A percentile compares a stretch with the other conserved stretches of the same genome.
phyloP scores from a whole-genome alignment of 2,329 filamentous ascomycete species.

The Amesomyces nigricolor region DNA sequence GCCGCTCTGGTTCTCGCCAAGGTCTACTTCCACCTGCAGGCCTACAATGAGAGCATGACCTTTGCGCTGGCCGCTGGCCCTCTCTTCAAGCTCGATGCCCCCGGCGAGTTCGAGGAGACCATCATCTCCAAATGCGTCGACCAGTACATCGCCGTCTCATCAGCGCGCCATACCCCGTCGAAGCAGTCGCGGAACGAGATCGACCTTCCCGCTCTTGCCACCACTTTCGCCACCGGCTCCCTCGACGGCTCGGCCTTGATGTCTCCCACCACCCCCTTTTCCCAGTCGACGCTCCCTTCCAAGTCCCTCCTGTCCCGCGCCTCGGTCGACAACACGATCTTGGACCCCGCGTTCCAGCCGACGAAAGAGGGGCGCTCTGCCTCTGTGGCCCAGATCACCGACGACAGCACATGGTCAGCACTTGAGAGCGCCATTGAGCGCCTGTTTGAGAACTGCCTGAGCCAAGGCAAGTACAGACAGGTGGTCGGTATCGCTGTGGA shows the following conservation, averaged over 20 bases:
- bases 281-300: constrained; percentile 84
- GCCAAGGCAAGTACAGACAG: constrained; percentile 82
- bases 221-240: constrained; percentile 65
- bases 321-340: constrained; percentile 58
- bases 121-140: constrained; percentile 98
- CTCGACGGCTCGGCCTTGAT: constrained; percentile 66
- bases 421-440: constrained; percentile 80
- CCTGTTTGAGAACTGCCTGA: constrained; percentile 85
- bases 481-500: constrained; percentile 96
- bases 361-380: constrained; percentile 49
- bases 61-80: constrained; percentile 94
- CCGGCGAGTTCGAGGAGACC: constrained; percentile 96
- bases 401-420: constrained; percentile 69
- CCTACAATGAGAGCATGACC: constrained; percentile 98
- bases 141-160: constrained; percentile 80
- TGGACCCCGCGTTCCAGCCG: constrained; percentile 54
- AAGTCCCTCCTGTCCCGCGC: constrained; percentile 91
- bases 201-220: constrained; percentile 65
- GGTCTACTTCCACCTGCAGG: constrained; percentile 97
- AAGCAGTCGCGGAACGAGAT: constrained; percentile 38
- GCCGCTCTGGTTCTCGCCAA: constrained; percentile 93
- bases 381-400: constrained; percentile 59
- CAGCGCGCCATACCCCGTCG: constrained; percentile 45
- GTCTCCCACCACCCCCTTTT: constrained; percentile 91
- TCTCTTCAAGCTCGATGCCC: constrained; percentile 85